Base-by-base conservation (phyloP, 192 early-diverging fungal genomes). In the Helicostylum pulchrum region DNA sequence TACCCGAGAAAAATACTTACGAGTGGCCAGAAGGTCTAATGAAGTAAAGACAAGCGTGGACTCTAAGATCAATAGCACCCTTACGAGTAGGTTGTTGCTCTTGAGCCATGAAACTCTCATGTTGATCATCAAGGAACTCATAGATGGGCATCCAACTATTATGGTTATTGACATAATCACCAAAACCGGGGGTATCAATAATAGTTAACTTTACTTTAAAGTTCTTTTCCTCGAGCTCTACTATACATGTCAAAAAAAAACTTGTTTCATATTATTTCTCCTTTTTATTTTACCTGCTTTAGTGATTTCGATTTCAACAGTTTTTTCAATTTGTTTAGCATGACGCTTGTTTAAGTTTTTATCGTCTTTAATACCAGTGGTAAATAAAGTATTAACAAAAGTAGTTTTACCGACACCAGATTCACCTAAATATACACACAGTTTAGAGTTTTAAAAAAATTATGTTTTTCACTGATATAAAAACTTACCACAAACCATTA, bases 391-490 rank as follows among this genome's bases (percentile, higher is more conserved):
- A 83, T 98, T 98, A 83, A 97, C 90, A 53, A 97, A 82, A n/a
- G 96, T 98, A n/a, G 92, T 90, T 81, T 98, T 98, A 53, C 96
- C 96, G 26, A 97, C 82, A 48, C 96, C 96, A 31, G 94, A 91
- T 65, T 94, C 92, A 39, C 95, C 90, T 92, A 64, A 7, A 67
- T 12, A 34, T 54, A n/a, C n/a, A n/a, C n/a, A n/a, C n/a, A n/a
- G 9, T 34, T 14, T 32, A 53, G 46, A 43, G 23, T 45, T 55
- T 61, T 59, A 58, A 63, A 12, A 23, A n/a, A 9, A n/a, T 53
- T 31, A 31, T 17, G 3, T 39, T 39, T 39, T 30, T 31, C 2
- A 7, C 7, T 4, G 4, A 2, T 19, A n/a, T 51, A 51, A 8
- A 23, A 44, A 80, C 87, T 66, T 76, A 86, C 90, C 96, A 61